phyloP scores from a whole-genome alignment of 1,139 yeast species.

The Tardiomyces blankii region DNA sequence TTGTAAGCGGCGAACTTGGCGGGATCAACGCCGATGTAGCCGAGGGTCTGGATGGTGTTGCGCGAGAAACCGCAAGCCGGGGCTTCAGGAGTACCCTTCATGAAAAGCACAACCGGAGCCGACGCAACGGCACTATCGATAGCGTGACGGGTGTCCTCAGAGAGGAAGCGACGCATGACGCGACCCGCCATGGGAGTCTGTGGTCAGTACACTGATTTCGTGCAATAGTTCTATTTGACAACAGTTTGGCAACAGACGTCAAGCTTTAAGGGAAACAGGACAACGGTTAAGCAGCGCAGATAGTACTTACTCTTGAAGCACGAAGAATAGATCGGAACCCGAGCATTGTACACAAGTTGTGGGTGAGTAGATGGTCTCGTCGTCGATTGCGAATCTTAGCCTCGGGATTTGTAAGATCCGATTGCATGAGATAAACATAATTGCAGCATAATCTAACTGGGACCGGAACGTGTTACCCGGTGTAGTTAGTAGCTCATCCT shows the following conservation, averaged over 20 bases:
- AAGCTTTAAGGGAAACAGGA: no score
- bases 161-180: slow-evolving; percentile 39
- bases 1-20: slow-evolving; percentile 93
- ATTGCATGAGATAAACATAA: no score
- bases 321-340: background rate
- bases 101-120: slow-evolving; percentile 86
- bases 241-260: no score
- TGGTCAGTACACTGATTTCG: background rate
- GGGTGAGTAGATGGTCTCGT: no score
- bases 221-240: no score
- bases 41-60: slow-evolving; percentile 85
- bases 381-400: no score
- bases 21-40: slow-evolving; percentile 97
- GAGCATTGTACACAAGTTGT: background rate
- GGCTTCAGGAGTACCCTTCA: slow-evolving; percentile 69
- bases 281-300: background rate
- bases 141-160: slow-evolving; percentile 71
- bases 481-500: no score
- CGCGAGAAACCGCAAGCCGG: slow-evolving; percentile 98
- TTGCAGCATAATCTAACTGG: no score
- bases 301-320: slow-evolving; percentile 3
- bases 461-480: no score
- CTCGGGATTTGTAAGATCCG: no score
- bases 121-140: slow-evolving; percentile 75
- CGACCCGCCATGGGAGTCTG: background rate